Evolutionary conservation across 2,329 filamentous ascomycete species (phyloP).

Genomic region (Scytalidium sp.): DNA sequence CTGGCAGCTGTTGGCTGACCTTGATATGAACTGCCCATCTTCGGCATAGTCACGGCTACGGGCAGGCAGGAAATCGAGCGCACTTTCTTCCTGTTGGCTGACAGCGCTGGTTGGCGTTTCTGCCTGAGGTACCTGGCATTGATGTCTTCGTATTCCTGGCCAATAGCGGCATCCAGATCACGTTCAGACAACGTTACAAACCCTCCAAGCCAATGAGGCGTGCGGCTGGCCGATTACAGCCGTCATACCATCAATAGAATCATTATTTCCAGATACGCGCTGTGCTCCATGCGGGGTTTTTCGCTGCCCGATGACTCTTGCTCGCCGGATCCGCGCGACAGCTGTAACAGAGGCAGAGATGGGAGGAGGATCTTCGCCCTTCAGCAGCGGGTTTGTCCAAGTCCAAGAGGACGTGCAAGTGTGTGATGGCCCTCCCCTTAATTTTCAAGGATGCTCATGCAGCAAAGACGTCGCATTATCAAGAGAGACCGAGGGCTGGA

Average conservation of each 20-base stretch:
- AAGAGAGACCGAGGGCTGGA: neutral
- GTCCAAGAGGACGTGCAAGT: no score
- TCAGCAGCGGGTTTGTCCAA: no score
- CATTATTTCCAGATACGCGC: neutral
- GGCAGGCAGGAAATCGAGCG: no score
- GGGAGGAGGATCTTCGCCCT: no score
- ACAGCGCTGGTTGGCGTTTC: neutral
- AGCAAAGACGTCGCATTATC: neutral
- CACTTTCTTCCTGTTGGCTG: neutral
- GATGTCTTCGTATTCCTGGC: neutral
- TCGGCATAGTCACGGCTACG: no score
- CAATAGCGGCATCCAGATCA: neutral
- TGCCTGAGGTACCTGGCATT: neutral
- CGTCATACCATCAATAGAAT: neutral
- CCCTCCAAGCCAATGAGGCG: neutral
- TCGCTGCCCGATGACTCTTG: no score
- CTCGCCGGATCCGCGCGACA: no score
- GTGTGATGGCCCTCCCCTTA: no score
- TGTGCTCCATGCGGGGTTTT: neutral
- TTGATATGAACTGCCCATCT: no score
- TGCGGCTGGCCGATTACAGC: neutral
- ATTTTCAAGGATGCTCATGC: no score
- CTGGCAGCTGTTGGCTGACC: no score
- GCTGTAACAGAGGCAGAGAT: no score
- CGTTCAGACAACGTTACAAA: neutral